phyloP scores from a whole-genome alignment of 495 filamentous ascomycete species.

The Polyplosphaeria fusca region DNA sequence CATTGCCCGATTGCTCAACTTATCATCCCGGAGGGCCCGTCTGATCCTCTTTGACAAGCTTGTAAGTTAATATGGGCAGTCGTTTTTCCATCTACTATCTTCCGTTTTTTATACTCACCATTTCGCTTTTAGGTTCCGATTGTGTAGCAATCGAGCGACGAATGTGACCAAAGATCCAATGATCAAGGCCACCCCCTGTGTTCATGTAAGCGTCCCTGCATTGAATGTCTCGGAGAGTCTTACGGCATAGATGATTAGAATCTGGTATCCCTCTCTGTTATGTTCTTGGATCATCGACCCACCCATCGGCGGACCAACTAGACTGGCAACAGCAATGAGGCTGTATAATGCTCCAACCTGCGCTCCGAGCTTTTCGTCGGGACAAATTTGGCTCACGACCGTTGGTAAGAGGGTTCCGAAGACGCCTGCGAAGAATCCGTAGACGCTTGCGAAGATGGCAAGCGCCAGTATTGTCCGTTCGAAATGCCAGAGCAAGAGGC shows the following conservation, averaged over 20 bases:
- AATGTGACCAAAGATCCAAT: background rate
- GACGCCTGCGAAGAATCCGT: slow-evolving; percentile 10
- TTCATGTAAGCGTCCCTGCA: too few species aligned
- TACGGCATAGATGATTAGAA: slow-evolving; percentile 9
- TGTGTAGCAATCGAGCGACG: background rate
- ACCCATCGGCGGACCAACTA: slow-evolving; percentile 12
- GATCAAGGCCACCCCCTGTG: background rate
- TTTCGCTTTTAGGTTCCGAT: background rate
- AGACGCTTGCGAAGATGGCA: slow-evolving; percentile 1
- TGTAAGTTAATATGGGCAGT: too few species aligned
- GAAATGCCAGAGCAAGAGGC: slow-evolving; percentile 10
- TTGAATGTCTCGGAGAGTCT: too few species aligned
- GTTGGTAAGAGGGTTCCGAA: slow-evolving; percentile 1
- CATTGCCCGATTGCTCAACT: too few species aligned
- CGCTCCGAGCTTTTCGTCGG: slow-evolving; percentile 3
- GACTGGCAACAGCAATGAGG: slow-evolving; percentile 1
- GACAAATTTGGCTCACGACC: slow-evolving; percentile 5
- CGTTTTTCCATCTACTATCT: too few species aligned
- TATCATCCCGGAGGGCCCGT: too few species aligned
- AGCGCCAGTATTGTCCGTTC: background rate
- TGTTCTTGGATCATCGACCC: background rate
- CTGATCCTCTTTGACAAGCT: too few species aligned
- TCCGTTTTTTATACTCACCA: too few species aligned
- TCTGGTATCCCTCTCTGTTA: slow-evolving; percentile 1
- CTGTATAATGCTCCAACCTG: slow-evolving; percentile 15